A percentile compares a stretch with the other conserved stretches of the same genome.
These are phyloP conservation scores for Fragaria ananassa DNA, from an alignment of 306 rosid species.

Conservation along the genomic window DNA sequence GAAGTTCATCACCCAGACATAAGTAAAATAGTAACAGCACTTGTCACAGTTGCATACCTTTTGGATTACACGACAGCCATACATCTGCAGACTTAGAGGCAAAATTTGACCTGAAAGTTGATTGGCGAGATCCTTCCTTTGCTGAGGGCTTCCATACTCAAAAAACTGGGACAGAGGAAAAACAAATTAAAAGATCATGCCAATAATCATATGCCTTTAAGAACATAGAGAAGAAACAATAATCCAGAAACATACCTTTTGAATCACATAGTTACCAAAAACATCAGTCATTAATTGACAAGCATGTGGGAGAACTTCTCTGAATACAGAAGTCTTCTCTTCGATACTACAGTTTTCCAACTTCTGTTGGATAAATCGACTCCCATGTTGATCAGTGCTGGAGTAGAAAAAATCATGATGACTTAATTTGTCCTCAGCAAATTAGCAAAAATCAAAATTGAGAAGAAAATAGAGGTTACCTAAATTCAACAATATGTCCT, in stretches of 20 bases:
- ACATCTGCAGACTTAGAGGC: constrained; percentile 66
- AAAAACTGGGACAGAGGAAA: constrained; percentile 40
- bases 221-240: background rate
- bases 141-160: constrained; percentile 57
- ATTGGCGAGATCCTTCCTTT: constrained; percentile 53
- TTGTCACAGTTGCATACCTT: constrained; percentile 38
- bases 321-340: constrained; percentile 56
- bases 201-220: background rate
- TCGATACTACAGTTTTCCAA: constrained; percentile 56
- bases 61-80: constrained; percentile 77
- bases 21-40: background rate
- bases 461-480: constrained; percentile 33
- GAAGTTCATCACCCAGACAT: constrained; percentile 8
- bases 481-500: constrained; percentile 61
- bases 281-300: constrained; percentile 59
- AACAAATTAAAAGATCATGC: background rate
- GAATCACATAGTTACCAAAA: constrained; percentile 70
- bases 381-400: constrained; percentile 77
- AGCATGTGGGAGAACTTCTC: constrained; percentile 60
- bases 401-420: constrained; percentile 15
- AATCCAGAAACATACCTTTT: constrained; percentile 46
- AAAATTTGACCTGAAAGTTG: constrained; percentile 56
- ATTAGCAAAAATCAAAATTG: background rate
- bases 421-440: background rate
- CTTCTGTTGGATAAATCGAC: constrained; percentile 79